Evolutionary conservation across 768 basidiomycete genomes (phyloP), one percentile per base, ranked within the genome.

Genomic region (Leccinum fibrillosum): DNA sequence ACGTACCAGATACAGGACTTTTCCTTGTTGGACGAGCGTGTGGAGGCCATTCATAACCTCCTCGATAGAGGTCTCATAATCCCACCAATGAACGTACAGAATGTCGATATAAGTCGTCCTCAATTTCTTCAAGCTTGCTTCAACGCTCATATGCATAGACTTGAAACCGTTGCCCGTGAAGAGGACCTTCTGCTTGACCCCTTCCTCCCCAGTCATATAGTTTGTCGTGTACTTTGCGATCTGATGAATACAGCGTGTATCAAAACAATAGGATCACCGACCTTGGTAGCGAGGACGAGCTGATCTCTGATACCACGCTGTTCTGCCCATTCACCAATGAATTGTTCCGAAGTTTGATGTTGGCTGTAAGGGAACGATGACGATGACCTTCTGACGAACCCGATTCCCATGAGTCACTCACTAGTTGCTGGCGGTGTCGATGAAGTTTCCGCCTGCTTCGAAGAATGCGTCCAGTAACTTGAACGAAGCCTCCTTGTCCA

Each of bases 151-250:
- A 25, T 72, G 69, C 64, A 82, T 66, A 3, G 72, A 74, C 62
- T 83, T 83, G 58, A 69, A 56, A 57, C 72, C 74, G 64, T 86
- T 85, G 2, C 85, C 85, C 2, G 63, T 64, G 60, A 77, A 81
- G 50, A 77, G 68, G 1, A 74, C 68, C 47, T 79, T 75, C 47
- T 77, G 72, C 19, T 54, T 50, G 54, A 63, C 48, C 12, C 23
- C 44, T 1, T 35, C 30, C 21, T 68, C 53, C 15, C 53, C 62
- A 6, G 1, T 37, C 32, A 69, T 45, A 50, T 56, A 72, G 28
- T 64, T 70, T 10, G 61, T 57, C 0, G 70, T 55, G 44, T 66
- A 71, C 69, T 72, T 25, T 52, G n/a, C 9, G n/a, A 25, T 12
- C 19, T 30, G 25, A 35, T 59, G 30, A 59, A 15, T 19, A 51